A percentile compares a stretch with the other conserved stretches of the same genome.
Conservation (phyloP, 768 basidiomycete genomes). For the Macrolepiota dolichaula region DNA sequence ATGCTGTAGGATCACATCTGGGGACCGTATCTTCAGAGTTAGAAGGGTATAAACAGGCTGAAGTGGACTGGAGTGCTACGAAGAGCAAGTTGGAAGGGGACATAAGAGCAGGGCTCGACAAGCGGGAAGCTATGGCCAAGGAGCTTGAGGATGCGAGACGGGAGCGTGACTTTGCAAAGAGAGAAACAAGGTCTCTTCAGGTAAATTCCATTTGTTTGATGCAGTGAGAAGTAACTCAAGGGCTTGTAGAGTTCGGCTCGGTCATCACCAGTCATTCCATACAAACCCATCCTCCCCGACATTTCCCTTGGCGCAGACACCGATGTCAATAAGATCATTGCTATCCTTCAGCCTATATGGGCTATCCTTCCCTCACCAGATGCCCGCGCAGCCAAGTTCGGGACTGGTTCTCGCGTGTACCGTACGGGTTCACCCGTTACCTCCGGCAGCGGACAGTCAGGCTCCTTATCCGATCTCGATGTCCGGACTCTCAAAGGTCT, state of each 20-base stretch:
- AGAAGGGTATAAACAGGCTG: slow-evolving; percentile 36
- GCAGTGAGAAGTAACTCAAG: not conserved
- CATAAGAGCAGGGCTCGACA: slow-evolving; percentile 40
- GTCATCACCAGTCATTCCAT: slow-evolving; percentile 15
- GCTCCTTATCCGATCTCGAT: slow-evolving; percentile 80
- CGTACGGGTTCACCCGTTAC: slow-evolving; percentile 40
- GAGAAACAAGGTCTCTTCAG: slow-evolving; percentile 36
- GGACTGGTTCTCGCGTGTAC: slow-evolving; percentile 36
- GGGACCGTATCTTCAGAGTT: slow-evolving; percentile 43
- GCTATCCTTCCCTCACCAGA: slow-evolving; percentile 80
- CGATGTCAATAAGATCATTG: slow-evolving; percentile 54
- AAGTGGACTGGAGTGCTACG: slow-evolving; percentile 45
- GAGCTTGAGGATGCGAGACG: slow-evolving; percentile 53
- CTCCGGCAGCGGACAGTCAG: not conserved
- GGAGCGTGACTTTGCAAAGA: slow-evolving; percentile 48
- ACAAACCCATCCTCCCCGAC: slow-evolving; percentile 25
- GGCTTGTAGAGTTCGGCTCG: slow-evolving; percentile 9
- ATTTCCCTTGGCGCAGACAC: slow-evolving; percentile 20
- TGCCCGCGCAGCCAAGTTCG: slow-evolving; percentile 66
- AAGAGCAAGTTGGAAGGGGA: slow-evolving; percentile 49
- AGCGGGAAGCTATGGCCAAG: slow-evolving; percentile 40
- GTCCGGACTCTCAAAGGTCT: slow-evolving; percentile 82
- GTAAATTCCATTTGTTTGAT: slow-evolving; percentile 16
- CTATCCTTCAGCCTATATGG: slow-evolving; percentile 75
- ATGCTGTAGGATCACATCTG: slow-evolving; percentile 50